Percentiles rank a stretch among this genome's conserved stretches.
Conservation (phyloP, 1,284 basidiomycete genomes). For the Ganoderma lingzhi region DNA sequence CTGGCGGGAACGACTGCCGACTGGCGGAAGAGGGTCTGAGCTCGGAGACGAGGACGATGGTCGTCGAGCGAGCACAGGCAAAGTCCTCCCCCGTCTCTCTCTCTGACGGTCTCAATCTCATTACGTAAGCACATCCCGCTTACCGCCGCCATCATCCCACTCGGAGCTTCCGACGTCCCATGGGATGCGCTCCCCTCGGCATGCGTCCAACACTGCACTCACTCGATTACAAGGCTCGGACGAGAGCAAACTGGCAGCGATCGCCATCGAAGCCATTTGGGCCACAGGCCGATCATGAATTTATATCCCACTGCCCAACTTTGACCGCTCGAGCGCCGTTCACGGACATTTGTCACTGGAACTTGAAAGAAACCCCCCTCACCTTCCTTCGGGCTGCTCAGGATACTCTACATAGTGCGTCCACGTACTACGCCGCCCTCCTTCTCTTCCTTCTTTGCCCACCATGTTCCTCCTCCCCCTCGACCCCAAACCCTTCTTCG, state of each 20-base stretch:
- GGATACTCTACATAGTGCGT: not conserved
- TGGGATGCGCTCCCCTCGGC: too few relatives aligned
- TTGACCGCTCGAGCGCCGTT: not conserved
- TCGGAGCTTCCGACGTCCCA: too few relatives aligned
- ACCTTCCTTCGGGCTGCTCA: not conserved
- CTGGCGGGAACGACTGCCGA: constrained; percentile 2
- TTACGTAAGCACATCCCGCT: constrained; percentile 24
- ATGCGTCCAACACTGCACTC: too few relatives aligned
- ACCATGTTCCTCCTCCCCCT: constrained; percentile 32
- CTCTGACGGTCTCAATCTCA: not conserved
- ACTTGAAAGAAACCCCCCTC: not conserved
- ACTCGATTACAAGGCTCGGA: too few relatives aligned
- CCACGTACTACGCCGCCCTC: constrained; percentile 21
- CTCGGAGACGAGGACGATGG: constrained; percentile 5
- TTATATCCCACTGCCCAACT: not conserved
- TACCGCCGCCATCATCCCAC: not conserved
- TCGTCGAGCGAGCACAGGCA: constrained; percentile 9
- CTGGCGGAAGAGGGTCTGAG: constrained; percentile 10
- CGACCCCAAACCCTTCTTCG: constrained; percentile 19
- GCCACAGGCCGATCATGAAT: too few relatives aligned
- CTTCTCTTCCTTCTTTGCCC: constrained; percentile 31
- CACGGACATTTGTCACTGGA: not conserved
- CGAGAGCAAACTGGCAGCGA: too few relatives aligned
- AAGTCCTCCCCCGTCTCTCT: not conserved
- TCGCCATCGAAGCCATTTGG: too few relatives aligned